Evolutionary conservation across 768 basidiomycete genomes (phyloP).

Genomic region (Grammothele lineata): DNA sequence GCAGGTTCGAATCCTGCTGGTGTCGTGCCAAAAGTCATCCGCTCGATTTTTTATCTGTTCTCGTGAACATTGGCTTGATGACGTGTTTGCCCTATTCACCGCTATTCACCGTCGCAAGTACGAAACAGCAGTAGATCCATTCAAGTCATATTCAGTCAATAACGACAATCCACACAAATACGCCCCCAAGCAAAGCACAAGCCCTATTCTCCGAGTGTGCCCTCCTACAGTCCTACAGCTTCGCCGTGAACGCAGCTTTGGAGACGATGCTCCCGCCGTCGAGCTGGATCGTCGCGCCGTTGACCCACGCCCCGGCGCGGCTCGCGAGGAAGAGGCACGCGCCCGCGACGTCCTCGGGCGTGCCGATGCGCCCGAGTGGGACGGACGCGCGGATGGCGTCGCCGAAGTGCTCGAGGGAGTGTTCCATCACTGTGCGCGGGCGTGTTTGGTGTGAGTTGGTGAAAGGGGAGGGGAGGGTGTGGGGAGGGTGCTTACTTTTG

Average conservation of each 20-base stretch:
- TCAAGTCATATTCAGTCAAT: not conserved
- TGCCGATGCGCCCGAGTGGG: slow-evolving; percentile 53
- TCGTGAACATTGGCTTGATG: too few relatives aligned
- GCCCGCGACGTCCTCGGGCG: slow-evolving; percentile 61
- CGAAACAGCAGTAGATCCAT: not conserved
- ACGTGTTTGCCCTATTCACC: too few relatives aligned
- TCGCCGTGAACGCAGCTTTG: slow-evolving; percentile 25
- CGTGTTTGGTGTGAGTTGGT: not conserved
- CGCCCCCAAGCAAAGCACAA: not conserved
- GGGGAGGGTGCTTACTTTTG: slow-evolving; percentile 25
- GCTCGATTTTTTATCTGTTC: slow-evolving; percentile 5
- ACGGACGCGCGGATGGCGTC: slow-evolving; percentile 39
- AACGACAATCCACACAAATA: too few relatives aligned
- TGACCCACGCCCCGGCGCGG: slow-evolving; percentile 58
- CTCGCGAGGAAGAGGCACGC: slow-evolving; percentile 59
- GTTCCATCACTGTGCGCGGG: slow-evolving; percentile 45
- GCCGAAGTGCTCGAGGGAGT: slow-evolving; percentile 43
- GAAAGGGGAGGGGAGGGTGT: not conserved
- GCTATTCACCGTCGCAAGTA: not conserved
- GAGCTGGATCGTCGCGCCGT: slow-evolving; percentile 56
- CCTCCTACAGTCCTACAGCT: slow-evolving; percentile 23
- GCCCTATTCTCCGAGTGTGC: not conserved
- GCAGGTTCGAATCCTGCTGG: slow-evolving; percentile 41
- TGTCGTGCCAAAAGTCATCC: slow-evolving; percentile 21
- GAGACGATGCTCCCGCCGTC: slow-evolving; percentile 55